A percentile compares a stretch with the other conserved stretches of the same genome.
Evolutionary conservation across 371 early-diverging fungal genomes (phyloP).

Genomic region (Blastocladiella emersonii): DNA sequence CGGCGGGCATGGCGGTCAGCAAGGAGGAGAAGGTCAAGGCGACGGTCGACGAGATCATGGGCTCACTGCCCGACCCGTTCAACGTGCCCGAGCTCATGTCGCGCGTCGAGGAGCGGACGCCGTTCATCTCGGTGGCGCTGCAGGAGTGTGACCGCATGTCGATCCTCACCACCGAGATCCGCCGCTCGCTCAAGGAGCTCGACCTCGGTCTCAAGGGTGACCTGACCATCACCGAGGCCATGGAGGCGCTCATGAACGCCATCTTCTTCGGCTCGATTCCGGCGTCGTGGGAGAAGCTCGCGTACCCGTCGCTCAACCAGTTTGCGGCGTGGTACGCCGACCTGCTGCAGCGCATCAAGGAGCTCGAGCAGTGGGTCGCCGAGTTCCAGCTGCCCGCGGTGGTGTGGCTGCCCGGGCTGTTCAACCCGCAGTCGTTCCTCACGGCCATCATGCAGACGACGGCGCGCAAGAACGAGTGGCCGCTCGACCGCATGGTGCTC

Average conservation of each 20-base stretch:
- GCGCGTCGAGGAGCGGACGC: constrained; percentile 43
- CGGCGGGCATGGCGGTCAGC: constrained; percentile 28
- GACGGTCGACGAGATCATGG: constrained; percentile 39
- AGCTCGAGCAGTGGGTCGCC: constrained; percentile 42
- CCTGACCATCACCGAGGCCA: constrained; percentile 40
- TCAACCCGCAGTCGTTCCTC: constrained; percentile 47
- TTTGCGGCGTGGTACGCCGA: constrained; percentile 40
- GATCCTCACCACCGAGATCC: constrained; percentile 36
- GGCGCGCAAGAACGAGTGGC: constrained; percentile 47
- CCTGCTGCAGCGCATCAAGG: constrained; percentile 38
- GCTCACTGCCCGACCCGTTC: constrained; percentile 35
- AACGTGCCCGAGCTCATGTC: constrained; percentile 40
- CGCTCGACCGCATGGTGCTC: constrained; percentile 41
- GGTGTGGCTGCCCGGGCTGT: constrained; percentile 41
- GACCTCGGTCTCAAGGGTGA: constrained; percentile 44
- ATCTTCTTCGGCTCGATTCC: constrained; percentile 37
- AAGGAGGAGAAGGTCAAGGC: constrained; percentile 42
- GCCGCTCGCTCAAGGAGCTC: constrained; percentile 37
- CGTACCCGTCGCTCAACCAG: constrained; percentile 37
- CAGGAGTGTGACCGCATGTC: constrained; percentile 49
- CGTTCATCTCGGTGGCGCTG: constrained; percentile 42
- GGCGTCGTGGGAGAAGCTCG: constrained; percentile 39
- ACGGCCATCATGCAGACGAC: constrained; percentile 53
- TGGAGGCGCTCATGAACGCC: constrained; percentile 43
- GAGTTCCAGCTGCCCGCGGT: constrained; percentile 44